Conservation (phyloP, 208 protist species). For the Novymonas esmeraldas region DNA sequence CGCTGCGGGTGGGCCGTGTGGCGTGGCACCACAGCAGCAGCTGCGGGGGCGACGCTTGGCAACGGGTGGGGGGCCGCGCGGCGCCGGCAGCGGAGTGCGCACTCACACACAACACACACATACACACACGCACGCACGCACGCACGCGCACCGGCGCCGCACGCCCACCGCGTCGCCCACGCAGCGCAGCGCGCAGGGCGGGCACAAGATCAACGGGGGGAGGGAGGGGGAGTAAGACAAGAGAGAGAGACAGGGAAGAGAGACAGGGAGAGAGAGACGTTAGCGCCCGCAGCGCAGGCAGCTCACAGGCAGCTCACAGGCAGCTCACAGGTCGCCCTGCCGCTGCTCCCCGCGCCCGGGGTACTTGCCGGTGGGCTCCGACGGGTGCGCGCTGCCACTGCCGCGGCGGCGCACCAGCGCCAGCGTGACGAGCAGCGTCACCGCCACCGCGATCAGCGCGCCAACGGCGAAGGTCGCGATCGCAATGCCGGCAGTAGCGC, state of each 20-base stretch:
- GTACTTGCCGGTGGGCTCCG: background rate
- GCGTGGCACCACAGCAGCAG: too few relatives aligned
- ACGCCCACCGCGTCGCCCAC: slow-evolving; percentile 1
- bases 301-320: too few relatives aligned
- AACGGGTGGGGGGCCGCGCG: background rate
- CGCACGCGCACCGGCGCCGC: background rate
- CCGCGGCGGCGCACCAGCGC: slow-evolving; percentile 2
- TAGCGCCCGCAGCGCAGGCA: too few relatives aligned
- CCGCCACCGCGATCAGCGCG: background rate
- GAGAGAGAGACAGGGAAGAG: background rate
- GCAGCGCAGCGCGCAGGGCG: background rate
- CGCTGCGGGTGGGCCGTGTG: too few relatives aligned
- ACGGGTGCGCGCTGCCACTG: background rate
- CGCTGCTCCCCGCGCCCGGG: background rate
- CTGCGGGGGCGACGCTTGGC: background rate
- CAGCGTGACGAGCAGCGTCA: slow-evolving; percentile 7
- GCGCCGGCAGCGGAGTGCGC: too few relatives aligned
- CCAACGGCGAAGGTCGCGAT: slow-evolving; percentile 15
- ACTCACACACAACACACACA: too few relatives aligned
- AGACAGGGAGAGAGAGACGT: too few relatives aligned
- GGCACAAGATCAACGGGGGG: too few relatives aligned
- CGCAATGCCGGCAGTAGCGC: slow-evolving; percentile 15
- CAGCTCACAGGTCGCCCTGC: background rate
- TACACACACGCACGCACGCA: background rate
- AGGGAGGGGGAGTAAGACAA: background rate